Conservation (phyloP, 108 stramenopile species). For the Schizochytrium sp. region DNA sequence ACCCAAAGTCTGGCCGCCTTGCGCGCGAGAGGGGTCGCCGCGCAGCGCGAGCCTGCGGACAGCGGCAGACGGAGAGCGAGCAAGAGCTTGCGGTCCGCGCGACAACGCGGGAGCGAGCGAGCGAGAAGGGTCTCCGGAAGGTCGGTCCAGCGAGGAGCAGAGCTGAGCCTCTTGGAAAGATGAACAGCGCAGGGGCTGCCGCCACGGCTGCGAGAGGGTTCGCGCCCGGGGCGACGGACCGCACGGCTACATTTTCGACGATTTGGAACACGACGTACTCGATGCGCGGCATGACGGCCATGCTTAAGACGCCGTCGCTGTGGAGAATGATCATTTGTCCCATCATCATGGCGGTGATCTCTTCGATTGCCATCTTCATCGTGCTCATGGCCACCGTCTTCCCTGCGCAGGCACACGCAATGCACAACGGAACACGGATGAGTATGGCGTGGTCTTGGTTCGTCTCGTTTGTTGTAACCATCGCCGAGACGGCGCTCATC, state of each 20-base stretch:
- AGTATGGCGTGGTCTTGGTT: neutral
- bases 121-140: no score
- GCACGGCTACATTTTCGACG: neutral
- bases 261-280: neutral
- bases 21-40: no score
- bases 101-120: no score
- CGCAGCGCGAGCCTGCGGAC: no score
- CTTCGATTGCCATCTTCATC: neutral
- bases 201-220: neutral
- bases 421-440: neutral
- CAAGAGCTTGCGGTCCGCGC: no score
- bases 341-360: neutral
- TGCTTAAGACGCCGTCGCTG: neutral
- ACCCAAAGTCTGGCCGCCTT: no score
- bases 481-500: neutral
- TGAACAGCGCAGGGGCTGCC: neutral
- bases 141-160: no score
- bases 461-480: neutral
- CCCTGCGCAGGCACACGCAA: neutral
- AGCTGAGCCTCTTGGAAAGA: no score
- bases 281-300: neutral
- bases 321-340: slow-evolving; percentile 11
- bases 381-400: neutral
- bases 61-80: no score
- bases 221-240: neutral